Evolutionary conservation across 73 alveolate genomes (phyloP).

Genomic region (Blepharisma stoltei): DNA sequence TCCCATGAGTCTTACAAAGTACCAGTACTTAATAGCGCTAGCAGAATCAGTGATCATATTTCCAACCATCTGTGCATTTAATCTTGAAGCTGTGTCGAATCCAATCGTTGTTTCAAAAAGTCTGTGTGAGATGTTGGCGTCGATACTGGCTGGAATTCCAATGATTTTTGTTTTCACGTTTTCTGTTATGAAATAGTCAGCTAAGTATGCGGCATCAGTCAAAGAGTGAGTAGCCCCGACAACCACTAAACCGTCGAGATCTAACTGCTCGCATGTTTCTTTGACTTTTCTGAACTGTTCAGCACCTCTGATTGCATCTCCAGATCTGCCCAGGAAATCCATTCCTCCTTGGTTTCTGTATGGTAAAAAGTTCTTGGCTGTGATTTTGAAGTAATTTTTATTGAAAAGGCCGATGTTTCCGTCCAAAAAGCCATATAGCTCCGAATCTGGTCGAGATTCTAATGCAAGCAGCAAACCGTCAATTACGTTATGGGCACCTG

Average conservation of each 20-base stretch:
- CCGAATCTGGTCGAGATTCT: constrained; percentile 32
- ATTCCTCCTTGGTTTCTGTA: constrained; percentile 73
- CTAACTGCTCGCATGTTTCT: constrained; percentile 42
- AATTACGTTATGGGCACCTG: constrained; percentile 74
- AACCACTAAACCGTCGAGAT: constrained; percentile 77
- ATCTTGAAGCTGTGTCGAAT: constrained; percentile 80
- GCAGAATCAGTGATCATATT: constrained; percentile 78
- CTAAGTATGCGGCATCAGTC: constrained; percentile 75
- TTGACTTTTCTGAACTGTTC: constrained; percentile 42
- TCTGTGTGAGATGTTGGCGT: constrained; percentile 70
- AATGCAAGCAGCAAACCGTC: constrained; percentile 57
- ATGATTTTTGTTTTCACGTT: constrained; percentile 55
- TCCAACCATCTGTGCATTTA: constrained; percentile 79
- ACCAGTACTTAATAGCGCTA: constrained; percentile 86
- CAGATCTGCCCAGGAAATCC: constrained; percentile 66
- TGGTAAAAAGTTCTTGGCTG: constrained; percentile 48
- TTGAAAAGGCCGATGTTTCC: constrained; percentile 65
- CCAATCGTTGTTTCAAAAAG: constrained; percentile 74
- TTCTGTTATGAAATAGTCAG: constrained; percentile 64
- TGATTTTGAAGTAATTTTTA: constrained; percentile 39
- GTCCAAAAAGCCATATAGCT: constrained; percentile 54
- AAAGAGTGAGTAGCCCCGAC: constrained; percentile 90
- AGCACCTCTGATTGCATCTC: constrained; percentile 33
- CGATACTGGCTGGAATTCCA: constrained; percentile 82
- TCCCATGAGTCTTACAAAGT: constrained; percentile 88